Percentiles rank a stretch among this genome's conserved stretches.
Conservation (phyloP, 345 rosid genomes). For the Lepidium sativum region DNA sequence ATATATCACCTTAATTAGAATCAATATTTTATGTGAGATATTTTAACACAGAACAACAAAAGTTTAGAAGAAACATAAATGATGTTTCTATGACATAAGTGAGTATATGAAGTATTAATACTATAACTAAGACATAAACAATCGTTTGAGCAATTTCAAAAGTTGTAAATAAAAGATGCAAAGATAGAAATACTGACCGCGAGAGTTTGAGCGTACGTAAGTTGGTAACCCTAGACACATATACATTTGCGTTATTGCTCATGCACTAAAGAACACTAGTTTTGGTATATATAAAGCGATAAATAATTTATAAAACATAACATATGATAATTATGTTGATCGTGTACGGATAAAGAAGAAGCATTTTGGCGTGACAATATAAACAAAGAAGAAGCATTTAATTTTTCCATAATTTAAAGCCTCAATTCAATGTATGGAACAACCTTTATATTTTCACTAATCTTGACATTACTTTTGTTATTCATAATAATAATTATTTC, state of each 20-base stretch:
- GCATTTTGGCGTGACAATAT: not conserved
- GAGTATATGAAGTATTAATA: not conserved
- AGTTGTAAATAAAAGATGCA: not conserved
- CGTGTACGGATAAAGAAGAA: not conserved
- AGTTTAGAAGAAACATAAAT: too few relatives aligned
- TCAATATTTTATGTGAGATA: not conserved
- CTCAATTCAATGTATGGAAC: not conserved
- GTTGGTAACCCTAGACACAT: not conserved
- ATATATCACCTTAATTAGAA: not conserved
- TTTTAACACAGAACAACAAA: too few relatives aligned
- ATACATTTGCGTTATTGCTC: too few relatives aligned
- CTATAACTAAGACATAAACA: not conserved
- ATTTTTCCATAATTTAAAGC: not conserved
- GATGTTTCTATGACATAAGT: not conserved
- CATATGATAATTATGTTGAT: not conserved
- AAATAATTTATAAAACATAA: not conserved
- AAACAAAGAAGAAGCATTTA: not conserved
- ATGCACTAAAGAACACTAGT: not conserved
- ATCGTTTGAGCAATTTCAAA: not conserved
- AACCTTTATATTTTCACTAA: not conserved
- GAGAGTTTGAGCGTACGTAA: not conserved
- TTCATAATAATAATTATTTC: not conserved
- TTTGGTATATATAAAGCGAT: not conserved
- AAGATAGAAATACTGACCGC: not conserved
- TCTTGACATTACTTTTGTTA: not conserved